Conservation (phyloP, 208 protist genomes). For the Kentomonas sorsogonicus region DNA sequence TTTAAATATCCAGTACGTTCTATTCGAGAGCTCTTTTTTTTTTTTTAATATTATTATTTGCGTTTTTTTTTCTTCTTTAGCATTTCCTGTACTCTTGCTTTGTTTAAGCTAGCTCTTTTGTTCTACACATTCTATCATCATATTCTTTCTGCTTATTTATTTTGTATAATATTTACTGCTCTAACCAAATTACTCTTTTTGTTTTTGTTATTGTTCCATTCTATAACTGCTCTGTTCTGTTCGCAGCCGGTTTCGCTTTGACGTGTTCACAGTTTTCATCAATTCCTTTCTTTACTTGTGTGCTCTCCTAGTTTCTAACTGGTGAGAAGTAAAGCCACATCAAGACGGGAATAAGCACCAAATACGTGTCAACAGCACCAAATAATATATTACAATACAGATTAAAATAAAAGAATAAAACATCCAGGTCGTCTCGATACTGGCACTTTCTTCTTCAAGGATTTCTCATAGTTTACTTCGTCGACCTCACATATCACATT, state of each 20-base stretch:
- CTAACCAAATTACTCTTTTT: neutral
- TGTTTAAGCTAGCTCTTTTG: too few species aligned
- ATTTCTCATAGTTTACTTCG: too few species aligned
- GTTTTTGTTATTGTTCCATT: neutral
- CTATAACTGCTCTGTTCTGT: neutral
- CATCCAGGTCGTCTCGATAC: too few species aligned
- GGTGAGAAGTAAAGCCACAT: too few species aligned
- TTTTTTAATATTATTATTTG: constrained; percentile 4
- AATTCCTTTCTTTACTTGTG: neutral
- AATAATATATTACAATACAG: neutral
- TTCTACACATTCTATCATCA: neutral
- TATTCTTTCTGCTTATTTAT: constrained; percentile 8
- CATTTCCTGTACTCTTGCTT: too few species aligned
- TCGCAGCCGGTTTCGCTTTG: neutral
- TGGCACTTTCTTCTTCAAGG: too few species aligned
- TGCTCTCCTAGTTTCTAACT: neutral
- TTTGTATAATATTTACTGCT: neutral
- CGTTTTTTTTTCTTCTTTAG: neutral
- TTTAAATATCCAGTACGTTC: too few species aligned
- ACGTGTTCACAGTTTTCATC: neutral
- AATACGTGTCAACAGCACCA: too few species aligned
- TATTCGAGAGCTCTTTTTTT: constrained; percentile 1
- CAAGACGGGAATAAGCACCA: too few species aligned
- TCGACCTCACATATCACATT: too few species aligned
- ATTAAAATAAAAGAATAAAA: constrained; percentile 1